Conservation (phyloP, 495 filamentous ascomycete genomes). For the Lasiosphaeriaceae sp. region DNA sequence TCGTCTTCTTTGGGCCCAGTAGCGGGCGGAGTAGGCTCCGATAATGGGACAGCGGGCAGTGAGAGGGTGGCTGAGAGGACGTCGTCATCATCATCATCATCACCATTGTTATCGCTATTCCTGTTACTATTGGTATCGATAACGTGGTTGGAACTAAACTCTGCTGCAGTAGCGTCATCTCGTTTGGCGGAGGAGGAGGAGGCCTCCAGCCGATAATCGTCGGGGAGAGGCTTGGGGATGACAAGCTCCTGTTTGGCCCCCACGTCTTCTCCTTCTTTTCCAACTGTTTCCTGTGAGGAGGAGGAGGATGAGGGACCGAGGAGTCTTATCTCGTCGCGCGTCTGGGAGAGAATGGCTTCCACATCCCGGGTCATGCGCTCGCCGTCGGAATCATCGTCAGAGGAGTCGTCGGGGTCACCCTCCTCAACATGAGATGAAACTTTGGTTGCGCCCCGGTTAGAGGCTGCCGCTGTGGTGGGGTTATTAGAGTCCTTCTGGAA, state of each 20-base stretch:
- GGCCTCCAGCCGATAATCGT: no score
- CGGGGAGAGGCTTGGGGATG: no score
- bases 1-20: background rate
- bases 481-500: slow-evolving; percentile 1
- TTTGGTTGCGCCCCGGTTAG: background rate
- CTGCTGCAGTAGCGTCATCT: no score
- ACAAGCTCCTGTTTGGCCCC: background rate
- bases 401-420: background rate
- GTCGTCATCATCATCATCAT: background rate
- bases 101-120: no score
- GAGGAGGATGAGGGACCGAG: no score
- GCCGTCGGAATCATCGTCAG: slow-evolving; percentile 36
- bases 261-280: slow-evolving; percentile 1
- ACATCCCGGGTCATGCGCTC: slow-evolving; percentile 34
- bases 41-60: slow-evolving; percentile 36
- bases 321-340: slow-evolving; percentile 34
- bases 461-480: background rate
- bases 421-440: background rate
- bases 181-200: no score
- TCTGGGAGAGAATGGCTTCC: slow-evolving; percentile 32
- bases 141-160: no score
- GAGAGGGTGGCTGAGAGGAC: slow-evolving; percentile 12
- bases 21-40: background rate
- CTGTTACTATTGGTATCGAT: no score
- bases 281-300: slow-evolving; percentile 6